Evolutionary conservation across 768 basidiomycete species (phyloP).

Genomic region (Lentinula lateritia): DNA sequence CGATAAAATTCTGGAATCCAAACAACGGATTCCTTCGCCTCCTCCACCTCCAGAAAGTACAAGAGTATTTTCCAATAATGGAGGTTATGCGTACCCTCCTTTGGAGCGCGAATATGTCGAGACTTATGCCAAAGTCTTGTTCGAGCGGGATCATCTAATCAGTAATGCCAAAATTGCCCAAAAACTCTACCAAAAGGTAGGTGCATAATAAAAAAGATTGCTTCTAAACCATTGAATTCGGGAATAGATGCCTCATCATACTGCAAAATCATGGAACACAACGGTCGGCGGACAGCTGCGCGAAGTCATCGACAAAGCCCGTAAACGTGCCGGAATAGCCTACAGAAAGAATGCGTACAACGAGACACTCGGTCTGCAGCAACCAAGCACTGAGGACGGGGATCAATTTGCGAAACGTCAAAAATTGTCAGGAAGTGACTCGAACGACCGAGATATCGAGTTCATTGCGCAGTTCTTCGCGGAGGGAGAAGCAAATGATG

Average conservation of each 20-base stretch:
- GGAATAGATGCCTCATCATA: conserved; percentile 57
- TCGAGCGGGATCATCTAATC: conserved; percentile 43
- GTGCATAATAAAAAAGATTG: conserved; percentile 2
- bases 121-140: conserved; percentile 37
- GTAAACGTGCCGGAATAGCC: conserved; percentile 47
- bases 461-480: conserved; percentile 52
- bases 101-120: conserved; percentile 45
- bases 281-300: conserved; percentile 27
- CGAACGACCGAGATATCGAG: conserved; percentile 39
- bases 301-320: conserved; percentile 37
- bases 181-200: conserved; percentile 42
- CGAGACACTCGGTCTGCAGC: background rate
- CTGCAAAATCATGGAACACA: conserved; percentile 42
- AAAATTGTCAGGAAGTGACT: background rate
- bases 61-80: conserved; percentile 19
- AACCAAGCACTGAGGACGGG: background rate
- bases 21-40: conserved; percentile 27
- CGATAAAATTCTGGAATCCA: background rate
- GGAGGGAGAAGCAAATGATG: conserved; percentile 30
- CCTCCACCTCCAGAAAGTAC: conserved; percentile 37
- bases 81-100: conserved; percentile 41
- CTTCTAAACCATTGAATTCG: background rate
- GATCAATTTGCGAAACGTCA: background rate
- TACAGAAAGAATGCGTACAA: conserved; percentile 32
- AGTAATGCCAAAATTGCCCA: conserved; percentile 29